Evolutionary conservation across 306 rosid species (phyloP), one percentile per base, ranked within the genome.

Genomic region (Castanospermum australe): DNA sequence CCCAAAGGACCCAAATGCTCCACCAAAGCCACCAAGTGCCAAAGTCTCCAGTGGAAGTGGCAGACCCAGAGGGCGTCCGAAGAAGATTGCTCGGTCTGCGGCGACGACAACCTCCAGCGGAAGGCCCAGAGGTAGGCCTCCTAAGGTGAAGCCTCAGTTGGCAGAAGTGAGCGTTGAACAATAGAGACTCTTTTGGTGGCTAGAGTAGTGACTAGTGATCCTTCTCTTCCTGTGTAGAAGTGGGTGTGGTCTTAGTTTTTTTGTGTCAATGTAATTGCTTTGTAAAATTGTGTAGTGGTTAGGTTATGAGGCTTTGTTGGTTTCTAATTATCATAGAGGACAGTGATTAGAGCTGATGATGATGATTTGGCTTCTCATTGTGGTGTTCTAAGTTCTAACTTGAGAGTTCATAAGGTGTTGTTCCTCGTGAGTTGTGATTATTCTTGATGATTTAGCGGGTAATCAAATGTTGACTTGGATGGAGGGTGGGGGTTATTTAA

Each of bases 81-180:
- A 88, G 89, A 91, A 91, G 77, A 79, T 89, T 80, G 85, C 88
- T 0, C 60, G 69, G 61, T 57, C 89, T 6, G 80, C 38, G 0
- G 25, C n/a, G 12, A 2, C 15, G 0, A 9, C 17, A 0, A 33
- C 32, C 2, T n/a, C 84, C 3, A 21, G 48, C 1, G 41, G 82
- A 17, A 84, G 82, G 82, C 93, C 92, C 0, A 86, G 92, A 70
- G 93, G 93, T 44, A 81, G 96, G 65, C 96, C 96, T 74, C 91
- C 91, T 4, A 89, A 91, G 90, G 88, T 71, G 87, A 91, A 88
- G 82, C 54, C 82, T 80, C 42, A 78, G 15, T 54, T 84, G 79
- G 55, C 84, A 18, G 92, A 83, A 84, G 89, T 84, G 47, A 87
- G 90, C 47, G 86, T 84, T 80, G 80, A 86, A 73, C 65, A 86